phyloP scores from a whole-genome alignment of 257 asterid genomes.

The Anisodus tanguticus region DNA sequence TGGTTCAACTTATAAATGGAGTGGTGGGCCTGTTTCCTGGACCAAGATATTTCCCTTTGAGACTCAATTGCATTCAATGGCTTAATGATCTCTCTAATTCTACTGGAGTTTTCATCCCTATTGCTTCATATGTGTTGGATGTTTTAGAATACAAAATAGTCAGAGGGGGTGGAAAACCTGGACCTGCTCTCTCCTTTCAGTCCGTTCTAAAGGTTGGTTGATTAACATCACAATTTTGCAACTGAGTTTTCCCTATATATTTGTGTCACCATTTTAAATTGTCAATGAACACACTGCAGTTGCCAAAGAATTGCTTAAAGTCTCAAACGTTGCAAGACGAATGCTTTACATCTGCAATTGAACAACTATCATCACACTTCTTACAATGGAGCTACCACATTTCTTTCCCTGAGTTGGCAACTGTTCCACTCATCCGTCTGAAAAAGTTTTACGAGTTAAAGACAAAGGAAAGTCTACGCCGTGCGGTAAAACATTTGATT shows the following conservation, averaged over 20 bases:
- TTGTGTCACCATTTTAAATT: constrained; percentile 33
- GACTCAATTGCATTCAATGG: constrained; percentile 90
- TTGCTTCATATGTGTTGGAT: constrained; percentile 77
- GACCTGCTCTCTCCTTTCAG: constrained; percentile 45
- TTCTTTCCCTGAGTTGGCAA: constrained; percentile 88
- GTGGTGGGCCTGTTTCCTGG: constrained; percentile 77
- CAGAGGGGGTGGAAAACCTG: constrained; percentile 66
- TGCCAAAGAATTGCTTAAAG: constrained; percentile 77
- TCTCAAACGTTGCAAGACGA: constrained; percentile 75
- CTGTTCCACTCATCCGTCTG: constrained; percentile 73
- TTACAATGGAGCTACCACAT: constrained; percentile 89
- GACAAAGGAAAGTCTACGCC: constrained; percentile 61
- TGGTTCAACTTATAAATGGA: constrained; percentile 74
- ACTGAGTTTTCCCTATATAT: constrained; percentile 19
- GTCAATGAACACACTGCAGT: constrained; percentile 51
- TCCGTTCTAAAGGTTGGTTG: constrained; percentile 73
- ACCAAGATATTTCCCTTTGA: constrained; percentile 86
- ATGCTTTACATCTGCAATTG: constrained; percentile 65
- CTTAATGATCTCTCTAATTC: constrained; percentile 74
- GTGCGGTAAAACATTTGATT: constrained; percentile 69
- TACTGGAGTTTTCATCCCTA: constrained; percentile 73
- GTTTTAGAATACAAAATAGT: constrained; percentile 70
- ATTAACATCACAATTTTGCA: constrained; percentile 18
- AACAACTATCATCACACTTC: constrained; percentile 76
- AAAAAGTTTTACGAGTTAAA: constrained; percentile 62